phyloP scores from a whole-genome alignment of 345 rosid species.

The Lagerstroemia speciosa region DNA sequence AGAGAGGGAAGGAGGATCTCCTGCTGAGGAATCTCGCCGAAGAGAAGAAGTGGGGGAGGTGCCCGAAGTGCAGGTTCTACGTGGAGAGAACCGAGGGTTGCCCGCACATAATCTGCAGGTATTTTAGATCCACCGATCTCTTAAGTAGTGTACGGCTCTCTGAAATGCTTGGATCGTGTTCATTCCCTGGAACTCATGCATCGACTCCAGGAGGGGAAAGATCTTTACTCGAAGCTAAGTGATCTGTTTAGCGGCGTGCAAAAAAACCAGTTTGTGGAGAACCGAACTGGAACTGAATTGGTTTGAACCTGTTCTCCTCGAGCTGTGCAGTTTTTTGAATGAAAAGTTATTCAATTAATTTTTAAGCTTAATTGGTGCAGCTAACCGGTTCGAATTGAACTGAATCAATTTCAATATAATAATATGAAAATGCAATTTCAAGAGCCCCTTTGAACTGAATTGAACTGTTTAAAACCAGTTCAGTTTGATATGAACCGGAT shows the following conservation, averaged over 20 bases:
- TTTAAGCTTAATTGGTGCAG: too few species aligned
- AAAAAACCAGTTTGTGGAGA: too few species aligned
- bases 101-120: slow-evolving; percentile 37
- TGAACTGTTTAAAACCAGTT: too few species aligned
- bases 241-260: background rate
- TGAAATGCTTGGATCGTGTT: background rate
- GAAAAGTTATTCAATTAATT: too few species aligned
- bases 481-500: too few species aligned
- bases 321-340: too few species aligned
- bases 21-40: slow-evolving; percentile 32
- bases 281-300: too few species aligned
- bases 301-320: too few species aligned
- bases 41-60: slow-evolving; percentile 30
- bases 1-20: slow-evolving; percentile 31
- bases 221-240: background rate
- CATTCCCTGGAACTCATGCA: background rate
- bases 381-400: too few species aligned
- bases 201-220: background rate
- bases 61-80: slow-evolving; percentile 33
- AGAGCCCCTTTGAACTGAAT: too few species aligned
- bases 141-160: background rate
- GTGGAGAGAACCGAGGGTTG: slow-evolving; percentile 44
- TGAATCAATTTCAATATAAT: too few species aligned
- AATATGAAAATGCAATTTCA: too few species aligned
- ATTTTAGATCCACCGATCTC: background rate